Evolutionary conservation across 345 rosid genomes (phyloP), one percentile per base, ranked within the genome.

Genomic region (Angophora floribunda): DNA sequence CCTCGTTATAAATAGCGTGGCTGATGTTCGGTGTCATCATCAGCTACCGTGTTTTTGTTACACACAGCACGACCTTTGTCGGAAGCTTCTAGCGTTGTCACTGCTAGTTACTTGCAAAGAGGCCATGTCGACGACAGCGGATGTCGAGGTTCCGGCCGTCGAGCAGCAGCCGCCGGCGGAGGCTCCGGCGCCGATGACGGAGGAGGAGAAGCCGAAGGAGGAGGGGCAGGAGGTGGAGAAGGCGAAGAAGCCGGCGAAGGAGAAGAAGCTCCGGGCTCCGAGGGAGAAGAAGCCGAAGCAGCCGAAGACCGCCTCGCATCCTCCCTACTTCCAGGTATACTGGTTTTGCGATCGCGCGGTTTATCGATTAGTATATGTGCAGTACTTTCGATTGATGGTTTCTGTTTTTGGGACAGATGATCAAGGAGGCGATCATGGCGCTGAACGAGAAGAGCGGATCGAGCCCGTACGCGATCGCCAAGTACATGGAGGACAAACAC

Each of bases 381-480:
- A 6, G 47, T 3, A 4, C 80, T 32, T 84, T 87, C 7, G 36
- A 26, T 63, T 28, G 10, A 17, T 67, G 52, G 51, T 41, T 2
- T 51, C 6, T 36, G 15, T n/a, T 51, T 21, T 55, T 53, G 67
- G 87, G 1, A 89, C 92, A 97, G 99, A 97, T 97, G 98, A 94
- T 96, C 52, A 92, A 92, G 90, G 98, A 97, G 78, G 98, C 98
- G 11, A 88, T 97, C 21, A 49, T 90, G 93, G 94, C 90, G 22
- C 85, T 95, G 90, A 91, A 93, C 79, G 98, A 97, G 63, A 95
- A 94, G 89, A 91, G 94, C 32, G 99, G 99, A 41, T 96, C 98
- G 2, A 97, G 99, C 86, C 97, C 97, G 3, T 94, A 95, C 89
- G 98, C 97, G 15, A 95, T 97, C 89, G 96, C 95, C 19, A 96